Conservation (phyloP, 2,329 filamentous ascomycete genomes). For the Acarospora socialis region DNA sequence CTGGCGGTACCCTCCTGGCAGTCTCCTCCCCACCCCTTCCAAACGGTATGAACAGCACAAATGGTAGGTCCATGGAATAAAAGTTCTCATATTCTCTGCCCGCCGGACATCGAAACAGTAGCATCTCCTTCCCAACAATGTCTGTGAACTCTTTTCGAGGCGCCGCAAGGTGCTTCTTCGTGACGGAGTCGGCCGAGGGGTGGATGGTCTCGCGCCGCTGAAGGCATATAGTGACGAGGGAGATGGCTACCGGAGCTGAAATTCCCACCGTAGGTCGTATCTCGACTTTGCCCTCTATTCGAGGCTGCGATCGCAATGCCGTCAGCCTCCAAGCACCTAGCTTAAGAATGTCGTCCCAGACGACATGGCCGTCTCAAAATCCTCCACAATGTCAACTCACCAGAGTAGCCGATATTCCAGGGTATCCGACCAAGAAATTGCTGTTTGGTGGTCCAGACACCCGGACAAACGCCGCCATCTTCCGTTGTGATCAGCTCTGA, state of each 20-base stretch:
- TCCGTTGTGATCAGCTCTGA: too few species aligned
- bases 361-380: slow-evolving; percentile 1
- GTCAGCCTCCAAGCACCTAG: slow-evolving; percentile 11
- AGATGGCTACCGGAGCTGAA: slow-evolving; percentile 79
- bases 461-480: slow-evolving; percentile 72
- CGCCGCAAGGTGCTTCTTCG: slow-evolving; percentile 80
- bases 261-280: slow-evolving; percentile 75
- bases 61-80: slow-evolving; percentile 91
- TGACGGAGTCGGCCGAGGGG: slow-evolving; percentile 83
- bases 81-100: slow-evolving; percentile 79
- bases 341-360: not conserved
- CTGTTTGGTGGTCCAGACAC: slow-evolving; percentile 95
- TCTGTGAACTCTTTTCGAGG: slow-evolving; percentile 83
- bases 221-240: slow-evolving; percentile 84
- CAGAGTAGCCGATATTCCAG: slow-evolving; percentile 91
- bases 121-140: slow-evolving; percentile 87
- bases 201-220: slow-evolving; percentile 93
- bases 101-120: slow-evolving; percentile 73
- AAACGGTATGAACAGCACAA: slow-evolving; percentile 94
- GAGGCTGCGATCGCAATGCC: slow-evolving; percentile 46
- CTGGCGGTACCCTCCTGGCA: slow-evolving; percentile 78
- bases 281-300: slow-evolving; percentile 95
- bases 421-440: slow-evolving; percentile 92
- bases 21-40: slow-evolving; percentile 82
- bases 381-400: slow-evolving; percentile 45